Evolutionary conservation across 2,329 filamentous ascomycete genomes (phyloP), one percentile per base, ranked within the genome.

Genomic region (Lecanicillium sp.): DNA sequence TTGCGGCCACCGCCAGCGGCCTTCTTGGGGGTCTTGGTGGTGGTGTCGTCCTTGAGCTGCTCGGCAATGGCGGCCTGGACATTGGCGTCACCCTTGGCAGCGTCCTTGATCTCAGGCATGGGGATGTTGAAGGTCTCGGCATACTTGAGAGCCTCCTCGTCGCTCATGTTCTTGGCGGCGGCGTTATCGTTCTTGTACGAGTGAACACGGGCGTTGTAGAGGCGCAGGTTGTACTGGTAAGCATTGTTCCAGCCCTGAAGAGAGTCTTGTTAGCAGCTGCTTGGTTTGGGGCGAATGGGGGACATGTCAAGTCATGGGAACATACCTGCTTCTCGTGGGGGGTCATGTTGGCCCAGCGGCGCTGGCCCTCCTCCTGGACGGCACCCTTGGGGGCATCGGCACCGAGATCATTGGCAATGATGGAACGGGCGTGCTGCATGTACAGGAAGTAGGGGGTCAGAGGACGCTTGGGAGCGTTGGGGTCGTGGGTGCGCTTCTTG

Each of bases 361-460:
- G 79, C 55, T 87, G 89, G 29, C 88, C 87, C 63, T 95, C 88
- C 44, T 86, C 79, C 57, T 88, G 84, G 35, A 97, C 85, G 42
- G 89, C 87, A 55, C 87, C 87, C 58, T 90, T 89, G 59, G 84
- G 82, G 7, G 81, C 79, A 43, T 79, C 73, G n/a, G 77, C 58
- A 17, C 84, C 85, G 10, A 94, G 74, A 51, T 94, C 87, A 25
- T 71, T 72, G 41, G 85, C 82, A 50, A 97, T 92, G 57, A 86
- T 82, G 37, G 81, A 76, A 36, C 92, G 84, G 47, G 87, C 87
- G 47, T 84, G 82, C 61, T 94, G 84, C 72, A 94, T 87, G 69
- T 88, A 97, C 44, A 96, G 70, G 71, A 97, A 95, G 70, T 94
- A 96, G 3, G 90, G 88, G 5, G 90, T 97, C 56, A 96, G 64